Percentiles rank a stretch among this genome's conserved stretches.
Evolutionary conservation across 2,329 filamentous ascomycete species (phyloP).

Genomic region (Calonectria ilicicola): DNA sequence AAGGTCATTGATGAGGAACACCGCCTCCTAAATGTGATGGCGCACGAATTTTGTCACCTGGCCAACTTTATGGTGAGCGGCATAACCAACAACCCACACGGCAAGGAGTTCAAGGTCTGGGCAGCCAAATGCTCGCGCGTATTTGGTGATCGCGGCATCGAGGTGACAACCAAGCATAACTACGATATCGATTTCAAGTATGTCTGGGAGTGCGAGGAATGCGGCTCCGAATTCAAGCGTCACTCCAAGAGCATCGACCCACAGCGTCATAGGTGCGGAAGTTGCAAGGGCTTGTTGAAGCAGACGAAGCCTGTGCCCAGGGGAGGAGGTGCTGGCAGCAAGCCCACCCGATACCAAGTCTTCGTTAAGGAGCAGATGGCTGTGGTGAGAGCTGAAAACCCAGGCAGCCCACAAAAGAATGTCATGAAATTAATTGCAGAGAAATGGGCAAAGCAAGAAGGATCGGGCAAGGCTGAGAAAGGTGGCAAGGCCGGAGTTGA

Average conservation of each 20-base stretch:
- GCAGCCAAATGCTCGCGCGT: slow-evolving; percentile 64
- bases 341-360: slow-evolving; percentile 58
- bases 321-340: slow-evolving; percentile 26
- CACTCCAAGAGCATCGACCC: slow-evolving; percentile 90
- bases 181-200: slow-evolving; percentile 96
- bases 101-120: slow-evolving; percentile 86
- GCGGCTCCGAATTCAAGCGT: slow-evolving; percentile 79
- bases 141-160: slow-evolving; percentile 73
- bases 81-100: slow-evolving; percentile 82
- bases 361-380: slow-evolving; percentile 78
- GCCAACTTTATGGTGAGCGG: slow-evolving; percentile 90
- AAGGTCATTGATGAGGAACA: slow-evolving; percentile 86
- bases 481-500: slow-evolving; percentile 33
- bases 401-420: slow-evolving; percentile 70
- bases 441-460: slow-evolving; percentile 67
- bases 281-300: slow-evolving; percentile 76
- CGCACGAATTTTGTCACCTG: slow-evolving; percentile 96
- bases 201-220: slow-evolving; percentile 81
- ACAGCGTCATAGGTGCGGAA: slow-evolving; percentile 77
- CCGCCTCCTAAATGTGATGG: slow-evolving; percentile 88
- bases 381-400: slow-evolving; percentile 67
- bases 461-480: slow-evolving; percentile 45
- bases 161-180: slow-evolving; percentile 89
- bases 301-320: slow-evolving; percentile 83
- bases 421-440: slow-evolving; percentile 77